Evolutionary conservation across 805 yeast genomes (phyloP).

Genomic region (Priceomyces haplophilus): DNA sequence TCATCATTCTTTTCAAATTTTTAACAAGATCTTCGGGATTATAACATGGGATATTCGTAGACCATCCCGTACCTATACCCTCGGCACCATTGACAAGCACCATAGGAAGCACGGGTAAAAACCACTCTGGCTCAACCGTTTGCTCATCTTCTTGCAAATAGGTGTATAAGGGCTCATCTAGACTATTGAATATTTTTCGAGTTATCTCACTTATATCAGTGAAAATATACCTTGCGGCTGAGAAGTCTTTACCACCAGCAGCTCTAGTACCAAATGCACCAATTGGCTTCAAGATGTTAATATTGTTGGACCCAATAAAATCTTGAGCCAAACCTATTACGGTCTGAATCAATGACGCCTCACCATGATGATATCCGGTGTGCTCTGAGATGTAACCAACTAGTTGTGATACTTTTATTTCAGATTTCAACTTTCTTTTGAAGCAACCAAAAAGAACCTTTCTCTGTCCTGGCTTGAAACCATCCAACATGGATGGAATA

Average conservation of each 20-base stretch:
- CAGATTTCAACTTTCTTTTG: slow-evolving; percentile 70
- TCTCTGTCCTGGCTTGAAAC: slow-evolving; percentile 95
- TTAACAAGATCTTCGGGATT: slow-evolving; percentile 81
- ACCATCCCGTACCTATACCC: slow-evolving; percentile 99
- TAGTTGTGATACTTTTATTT: slow-evolving; percentile 86
- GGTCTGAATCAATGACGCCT: slow-evolving; percentile 79
- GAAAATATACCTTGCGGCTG: slow-evolving; percentile 96
- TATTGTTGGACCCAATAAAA: slow-evolving; percentile 87
- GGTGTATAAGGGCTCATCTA: slow-evolving; percentile 72
- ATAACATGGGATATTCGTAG: slow-evolving; percentile 85
- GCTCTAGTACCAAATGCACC: slow-evolving; percentile 97
- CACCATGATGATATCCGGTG: slow-evolving; percentile 96
- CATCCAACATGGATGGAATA: slow-evolving; percentile 90
- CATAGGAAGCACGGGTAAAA: slow-evolving; percentile 91
- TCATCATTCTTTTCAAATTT: slow-evolving; percentile 72
- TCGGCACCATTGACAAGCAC: slow-evolving; percentile 93
- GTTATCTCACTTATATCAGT: slow-evolving; percentile 81
- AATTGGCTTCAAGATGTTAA: slow-evolving; percentile 80
- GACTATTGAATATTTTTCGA: slow-evolving; percentile 67
- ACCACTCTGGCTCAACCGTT: slow-evolving; percentile 94
- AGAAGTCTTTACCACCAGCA: slow-evolving; percentile 95
- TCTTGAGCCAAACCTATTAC: slow-evolving; percentile 94
- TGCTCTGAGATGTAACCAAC: slow-evolving; percentile 87
- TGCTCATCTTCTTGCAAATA: slow-evolving; percentile 91
- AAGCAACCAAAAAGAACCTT: slow-evolving; percentile 87